Evolutionary conservation across 2,329 filamentous ascomycete species (phyloP).

Genomic region (Claviceps arundinis): DNA sequence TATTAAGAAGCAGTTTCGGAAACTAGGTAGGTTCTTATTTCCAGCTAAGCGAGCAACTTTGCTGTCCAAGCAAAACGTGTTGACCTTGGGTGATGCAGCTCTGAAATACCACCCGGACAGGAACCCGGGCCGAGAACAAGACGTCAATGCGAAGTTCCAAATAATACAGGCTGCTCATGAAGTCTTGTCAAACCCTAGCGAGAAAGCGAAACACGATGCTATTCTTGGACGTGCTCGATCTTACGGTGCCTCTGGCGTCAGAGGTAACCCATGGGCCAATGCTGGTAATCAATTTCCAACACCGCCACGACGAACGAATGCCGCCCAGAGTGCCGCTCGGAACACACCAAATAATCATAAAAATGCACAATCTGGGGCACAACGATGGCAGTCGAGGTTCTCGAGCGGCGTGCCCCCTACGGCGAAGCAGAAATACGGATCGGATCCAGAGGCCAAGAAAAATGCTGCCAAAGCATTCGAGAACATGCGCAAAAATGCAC

Average conservation of each 20-base stretch:
- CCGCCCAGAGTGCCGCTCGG: constrained; percentile 7
- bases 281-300: constrained; percentile 35
- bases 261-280: constrained; percentile 44
- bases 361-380: constrained; percentile 24
- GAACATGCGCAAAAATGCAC: constrained; percentile 26
- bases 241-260: constrained; percentile 39
- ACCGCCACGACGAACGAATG: constrained; percentile 30
- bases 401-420: constrained; percentile 28
- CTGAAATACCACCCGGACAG: constrained; percentile 81
- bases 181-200: constrained; percentile 41
- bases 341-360: constrained; percentile 2
- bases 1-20: constrained; percentile 76
- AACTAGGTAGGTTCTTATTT: constrained; percentile 46
- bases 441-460: constrained; percentile 25
- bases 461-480: constrained; percentile 29
- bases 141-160: constrained; percentile 73
- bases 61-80: background rate
- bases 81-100: constrained; percentile 34
- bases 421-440: constrained; percentile 23
- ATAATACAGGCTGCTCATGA: constrained; percentile 79
- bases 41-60: background rate
- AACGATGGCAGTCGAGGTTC: constrained; percentile 31
- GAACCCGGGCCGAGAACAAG: constrained; percentile 69
- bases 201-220: constrained; percentile 40
- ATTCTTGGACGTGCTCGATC: constrained; percentile 27